Conservation (phyloP, 768 basidiomycete genomes). For the Lactifluus pinguis region DNA sequence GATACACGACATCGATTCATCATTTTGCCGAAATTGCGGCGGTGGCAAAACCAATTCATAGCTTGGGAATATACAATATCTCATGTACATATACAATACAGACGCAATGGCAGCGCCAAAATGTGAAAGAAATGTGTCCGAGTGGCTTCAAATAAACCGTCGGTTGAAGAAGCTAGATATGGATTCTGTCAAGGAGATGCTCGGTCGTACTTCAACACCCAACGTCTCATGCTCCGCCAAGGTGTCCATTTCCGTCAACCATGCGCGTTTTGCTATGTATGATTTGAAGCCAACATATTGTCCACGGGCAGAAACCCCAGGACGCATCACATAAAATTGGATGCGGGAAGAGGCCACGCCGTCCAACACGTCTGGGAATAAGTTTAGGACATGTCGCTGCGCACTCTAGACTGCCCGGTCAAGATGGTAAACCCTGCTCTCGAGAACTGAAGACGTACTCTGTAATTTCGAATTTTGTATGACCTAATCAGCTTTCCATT, state of each 20-base stretch:
- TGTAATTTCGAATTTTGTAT: constrained; percentile 4
- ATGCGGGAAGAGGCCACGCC: constrained; percentile 14
- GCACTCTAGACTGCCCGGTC: background rate
- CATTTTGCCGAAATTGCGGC: no score
- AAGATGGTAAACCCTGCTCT: background rate
- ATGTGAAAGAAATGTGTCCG: background rate
- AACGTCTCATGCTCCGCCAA: constrained; percentile 14
- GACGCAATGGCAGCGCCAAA: background rate
- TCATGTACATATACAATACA: background rate
- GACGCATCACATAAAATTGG: constrained; percentile 12
- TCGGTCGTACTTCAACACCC: constrained; percentile 5
- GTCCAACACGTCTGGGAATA: constrained; percentile 1
- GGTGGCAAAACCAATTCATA: no score
- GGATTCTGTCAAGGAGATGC: constrained; percentile 8
- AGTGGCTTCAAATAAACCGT: constrained; percentile 3
- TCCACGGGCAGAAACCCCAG: background rate
- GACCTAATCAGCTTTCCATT: constrained; percentile 9
- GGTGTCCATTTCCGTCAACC: constrained; percentile 1
- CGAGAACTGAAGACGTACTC: background rate
- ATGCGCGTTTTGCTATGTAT: constrained; percentile 8
- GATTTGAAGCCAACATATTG: constrained; percentile 7
- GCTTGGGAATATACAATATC: background rate
- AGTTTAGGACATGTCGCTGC: constrained; percentile 5
- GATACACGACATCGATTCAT: no score
- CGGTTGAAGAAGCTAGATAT: constrained; percentile 14